phyloP scores from a whole-genome alignment of 345 rosid species.

The Aurinia saxatilis region DNA sequence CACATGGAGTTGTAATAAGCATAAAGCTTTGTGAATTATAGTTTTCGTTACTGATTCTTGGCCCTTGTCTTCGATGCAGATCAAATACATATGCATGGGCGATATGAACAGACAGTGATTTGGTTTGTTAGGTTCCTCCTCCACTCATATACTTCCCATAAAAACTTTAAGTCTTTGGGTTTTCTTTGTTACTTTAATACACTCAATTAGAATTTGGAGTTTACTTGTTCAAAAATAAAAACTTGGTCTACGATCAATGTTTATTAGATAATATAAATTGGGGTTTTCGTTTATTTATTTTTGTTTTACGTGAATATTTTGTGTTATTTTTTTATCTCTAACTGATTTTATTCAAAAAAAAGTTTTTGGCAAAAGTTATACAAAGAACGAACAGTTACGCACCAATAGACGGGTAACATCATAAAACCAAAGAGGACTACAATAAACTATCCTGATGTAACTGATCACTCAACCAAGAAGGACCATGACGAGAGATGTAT shows the following conservation, averaged over 20 bases:
- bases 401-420: no score
- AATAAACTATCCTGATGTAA: no score
- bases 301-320: no score
- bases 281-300: no score
- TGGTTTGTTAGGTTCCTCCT: conserved; percentile 10
- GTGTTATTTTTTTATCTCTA: no score
- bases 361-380: no score
- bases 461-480: no score
- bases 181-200: neutral
- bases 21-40: neutral
- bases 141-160: neutral
- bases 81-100: conserved; percentile 79
- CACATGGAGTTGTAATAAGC: neutral
- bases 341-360: no score
- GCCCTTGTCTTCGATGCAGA: conserved; percentile 35
- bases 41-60: neutral
- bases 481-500: no score
- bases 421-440: no score
- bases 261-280: neutral
- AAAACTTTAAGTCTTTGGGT: neutral
- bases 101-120: conserved; percentile 64
- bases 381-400: no score
- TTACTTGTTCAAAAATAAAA: neutral
- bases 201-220: conserved; percentile 3
- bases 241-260: neutral